Base-by-base conservation (phyloP, 192 early-diverging fungal genomes). In the Globomyces pollinis-pini region DNA sequence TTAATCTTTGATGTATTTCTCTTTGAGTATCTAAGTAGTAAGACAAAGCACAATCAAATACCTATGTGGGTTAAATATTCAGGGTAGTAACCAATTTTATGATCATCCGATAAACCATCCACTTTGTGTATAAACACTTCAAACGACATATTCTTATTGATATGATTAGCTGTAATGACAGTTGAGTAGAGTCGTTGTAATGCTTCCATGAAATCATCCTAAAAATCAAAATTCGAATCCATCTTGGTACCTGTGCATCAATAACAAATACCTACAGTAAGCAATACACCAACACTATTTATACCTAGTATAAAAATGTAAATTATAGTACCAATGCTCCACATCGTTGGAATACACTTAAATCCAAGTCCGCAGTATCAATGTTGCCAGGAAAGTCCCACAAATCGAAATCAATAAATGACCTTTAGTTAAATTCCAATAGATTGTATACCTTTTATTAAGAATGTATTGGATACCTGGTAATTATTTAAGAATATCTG, bases 71-170 rank as follows among this genome's bases (percentile, higher is more conserved):
- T 13, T 39, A 39, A 39, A 13, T 39, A 13, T 13, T 87, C n/a
- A n/a, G n/a, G n/a, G n/a, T n/a, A n/a, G n/a, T n/a, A n/a, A n/a
- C n/a, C 91, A 75, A 91, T 86, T 78, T 94, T 93, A 69, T 89
- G 88, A 60, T 98, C 95, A 62, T 96, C 93, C 0, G 88, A 89
- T 38, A 98, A 73, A 28, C 91, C 91, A 61, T 98, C 95, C 1
- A 95, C 88, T 75, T 98, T 98, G 76, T 98, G 91, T 49, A 98
- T 86, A 53, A 98, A 88, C 5, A 98, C 86, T 65, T 96, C 93
- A 69, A 93, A 93, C 0, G 86, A 83, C 7, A 98, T 86, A 55
- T 81, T 76, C 50, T 83, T 79, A 63, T 96, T 98, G 31, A 86
- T 78, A 50, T 79, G 68, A 63, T 88, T 84, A 3, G 92, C 92